Percentiles rank a stretch among this genome's conserved stretches.
phyloP scores from a whole-genome alignment of 176 grass and related monocot genomes.

The Dactylis glomerata region DNA sequence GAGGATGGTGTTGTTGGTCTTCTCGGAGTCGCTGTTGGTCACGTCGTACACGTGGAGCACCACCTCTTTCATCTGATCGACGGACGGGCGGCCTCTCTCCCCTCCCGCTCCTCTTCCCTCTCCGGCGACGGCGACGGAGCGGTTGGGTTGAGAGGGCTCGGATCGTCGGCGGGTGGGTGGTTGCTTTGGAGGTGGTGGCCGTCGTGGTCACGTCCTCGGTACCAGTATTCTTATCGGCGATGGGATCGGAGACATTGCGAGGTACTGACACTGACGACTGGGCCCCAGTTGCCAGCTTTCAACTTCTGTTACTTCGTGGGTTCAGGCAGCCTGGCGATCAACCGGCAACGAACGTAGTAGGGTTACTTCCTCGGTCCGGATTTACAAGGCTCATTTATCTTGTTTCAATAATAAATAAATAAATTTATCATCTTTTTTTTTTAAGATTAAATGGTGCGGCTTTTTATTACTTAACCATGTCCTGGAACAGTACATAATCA shows the following conservation, averaged over 20 bases:
- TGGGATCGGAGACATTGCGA: not conserved
- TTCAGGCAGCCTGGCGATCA: not conserved
- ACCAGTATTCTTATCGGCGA: constrained; percentile 12
- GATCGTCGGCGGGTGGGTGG: constrained; percentile 20
- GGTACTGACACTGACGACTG: not conserved
- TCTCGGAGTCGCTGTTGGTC: constrained; percentile 93
- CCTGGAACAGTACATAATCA: no score
- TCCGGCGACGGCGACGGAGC: not conserved
- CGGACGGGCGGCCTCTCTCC: not conserved
- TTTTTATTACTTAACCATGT: no score
- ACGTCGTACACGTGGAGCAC: constrained; percentile 97
- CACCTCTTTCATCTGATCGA: constrained; percentile 77
- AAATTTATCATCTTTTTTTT: no score
- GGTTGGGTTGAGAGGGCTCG: constrained; percentile 16
- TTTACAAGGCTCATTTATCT: no score
- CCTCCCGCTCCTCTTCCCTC: not conserved
- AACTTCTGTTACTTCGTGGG: not conserved
- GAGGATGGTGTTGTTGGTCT: constrained; percentile 97
- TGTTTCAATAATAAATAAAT: no score
- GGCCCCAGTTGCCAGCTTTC: not conserved
- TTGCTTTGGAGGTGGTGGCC: constrained; percentile 27
- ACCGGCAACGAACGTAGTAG: not conserved
- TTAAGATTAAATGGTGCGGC: no score
- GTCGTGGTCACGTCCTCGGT: not conserved
- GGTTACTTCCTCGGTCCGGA: no score